phyloP scores from a whole-genome alignment of 2,329 filamentous ascomycete genomes.

The Trichophyton simii region DNA sequence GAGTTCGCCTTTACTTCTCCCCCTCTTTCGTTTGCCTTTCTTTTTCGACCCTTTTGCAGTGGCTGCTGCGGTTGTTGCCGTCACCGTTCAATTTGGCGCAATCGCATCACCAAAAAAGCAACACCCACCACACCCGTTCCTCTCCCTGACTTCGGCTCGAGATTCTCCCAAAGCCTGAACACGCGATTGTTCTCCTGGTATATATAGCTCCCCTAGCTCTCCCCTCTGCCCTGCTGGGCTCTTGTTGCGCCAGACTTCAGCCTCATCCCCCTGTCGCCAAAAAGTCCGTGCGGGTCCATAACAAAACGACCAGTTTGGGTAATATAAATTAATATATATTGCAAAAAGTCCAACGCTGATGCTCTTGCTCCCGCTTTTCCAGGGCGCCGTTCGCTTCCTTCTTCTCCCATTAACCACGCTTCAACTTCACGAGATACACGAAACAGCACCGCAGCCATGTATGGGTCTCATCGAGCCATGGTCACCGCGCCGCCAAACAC shows the following conservation, averaged over 20 bases:
- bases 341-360: not conserved
- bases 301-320: not conserved
- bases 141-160: not conserved
- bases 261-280: not conserved
- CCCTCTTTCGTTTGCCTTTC: constrained; percentile 41
- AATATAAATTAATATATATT: not conserved
- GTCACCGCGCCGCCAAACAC: constrained; percentile 52
- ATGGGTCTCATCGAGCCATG: constrained; percentile 75
- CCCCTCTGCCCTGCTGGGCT: not conserved
- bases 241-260: not conserved
- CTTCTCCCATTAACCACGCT: not conserved
- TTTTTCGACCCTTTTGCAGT: not conserved
- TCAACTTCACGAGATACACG: not conserved
- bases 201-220: not conserved
- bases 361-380: not conserved
- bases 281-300: not conserved
- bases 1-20: constrained; percentile 31
- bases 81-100: not conserved
- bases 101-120: not conserved
- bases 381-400: not conserved
- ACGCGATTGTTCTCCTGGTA: not conserved
- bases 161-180: not conserved
- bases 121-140: not conserved
- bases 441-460: constrained; percentile 46
- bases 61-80: constrained; percentile 1